Evolutionary conservation across 345 rosid species (phyloP), one percentile per base, ranked within the genome.

Genomic region (Litchi chinensis): DNA sequence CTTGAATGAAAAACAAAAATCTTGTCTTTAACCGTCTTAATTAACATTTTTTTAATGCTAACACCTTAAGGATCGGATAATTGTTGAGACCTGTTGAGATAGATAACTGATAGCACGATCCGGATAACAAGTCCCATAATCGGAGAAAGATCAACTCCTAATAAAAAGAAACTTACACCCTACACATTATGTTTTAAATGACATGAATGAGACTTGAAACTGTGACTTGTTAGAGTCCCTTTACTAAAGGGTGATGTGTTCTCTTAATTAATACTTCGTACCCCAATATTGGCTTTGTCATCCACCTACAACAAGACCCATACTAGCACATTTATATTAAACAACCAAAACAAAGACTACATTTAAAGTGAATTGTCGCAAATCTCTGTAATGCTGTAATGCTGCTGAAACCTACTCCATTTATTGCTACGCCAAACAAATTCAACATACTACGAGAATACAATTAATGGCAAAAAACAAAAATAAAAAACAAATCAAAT

Each of bases 351-450:
- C 18, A 32, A 21, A 16, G 18, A 74, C 15, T 22, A 72, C 75
- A 80, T 66, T 80, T 69, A 71, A 64, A 65, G 50, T 50, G 32
- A 41, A 28, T n/a, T 1, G 64, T 8, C 63, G 3, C 19, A 68
- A 44, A 22, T 10, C 19, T 9, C 54, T n/a, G 15, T 0, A 70
- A 44, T n/a, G n/a, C n/a, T n/a, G n/a, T n/a, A n/a, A 48, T 57
- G 74, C 15, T 16, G 65, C 32, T 57, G 0, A 32, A 65, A 21
- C 43, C 63, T 13, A 18, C 11, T 21, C 62, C 74, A 76, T 70
- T 65, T 71, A 76, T 76, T 65, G 60, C 76, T n/a, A 24, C 5
- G 12, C 68, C 5, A 54, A 52, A 65, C 15, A 18, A 15, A 28
- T 13, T 32, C 15, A 5, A 16, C 18, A 8, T 32, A 40, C 12